These are phyloP conservation scores for Bertia moriformis DNA, from an alignment of 2,329 filamentous ascomycete genomes.

Conservation along the genomic window DNA sequence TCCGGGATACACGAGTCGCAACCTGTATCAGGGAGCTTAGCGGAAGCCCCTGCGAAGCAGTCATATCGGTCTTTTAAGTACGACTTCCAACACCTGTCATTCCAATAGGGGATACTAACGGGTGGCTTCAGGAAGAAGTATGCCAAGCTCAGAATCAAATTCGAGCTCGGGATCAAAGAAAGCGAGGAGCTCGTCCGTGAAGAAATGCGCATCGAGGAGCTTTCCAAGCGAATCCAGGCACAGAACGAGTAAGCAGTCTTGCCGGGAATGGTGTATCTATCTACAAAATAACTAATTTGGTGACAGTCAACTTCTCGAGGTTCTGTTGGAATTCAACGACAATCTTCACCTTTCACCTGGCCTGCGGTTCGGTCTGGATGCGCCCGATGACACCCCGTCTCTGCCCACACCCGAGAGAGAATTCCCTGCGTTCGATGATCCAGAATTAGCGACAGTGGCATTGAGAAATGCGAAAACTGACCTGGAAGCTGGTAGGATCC, in stretches of 20 bases:
- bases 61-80: conserved; percentile 1
- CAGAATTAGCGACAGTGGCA: not conserved
- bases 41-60: conserved; percentile 1
- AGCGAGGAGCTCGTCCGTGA: conserved; percentile 71
- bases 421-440: conserved; percentile 7
- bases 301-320: conserved; percentile 67
- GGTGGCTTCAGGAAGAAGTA: conserved; percentile 65
- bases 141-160: conserved; percentile 70
- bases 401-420: conserved; percentile 21
- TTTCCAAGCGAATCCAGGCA: conserved; percentile 70
- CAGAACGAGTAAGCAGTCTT: conserved; percentile 79
- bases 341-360: conserved; percentile 62
- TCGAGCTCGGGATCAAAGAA: conserved; percentile 64
- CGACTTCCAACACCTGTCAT: not conserved
- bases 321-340: conserved; percentile 81
- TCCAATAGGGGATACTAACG: not conserved
- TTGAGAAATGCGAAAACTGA: not conserved
- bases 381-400: conserved; percentile 30
- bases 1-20: no score
- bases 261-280: no score
- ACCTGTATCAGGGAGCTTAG: not conserved
- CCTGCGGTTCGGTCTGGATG: conserved; percentile 57
- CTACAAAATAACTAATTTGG: conserved; percentile 3
- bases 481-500: not conserved
- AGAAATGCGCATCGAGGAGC: conserved; percentile 67